These are phyloP conservation scores for Russula foetens DNA, from an alignment of 768 basidiomycete genomes.

Conservation along the genomic window DNA sequence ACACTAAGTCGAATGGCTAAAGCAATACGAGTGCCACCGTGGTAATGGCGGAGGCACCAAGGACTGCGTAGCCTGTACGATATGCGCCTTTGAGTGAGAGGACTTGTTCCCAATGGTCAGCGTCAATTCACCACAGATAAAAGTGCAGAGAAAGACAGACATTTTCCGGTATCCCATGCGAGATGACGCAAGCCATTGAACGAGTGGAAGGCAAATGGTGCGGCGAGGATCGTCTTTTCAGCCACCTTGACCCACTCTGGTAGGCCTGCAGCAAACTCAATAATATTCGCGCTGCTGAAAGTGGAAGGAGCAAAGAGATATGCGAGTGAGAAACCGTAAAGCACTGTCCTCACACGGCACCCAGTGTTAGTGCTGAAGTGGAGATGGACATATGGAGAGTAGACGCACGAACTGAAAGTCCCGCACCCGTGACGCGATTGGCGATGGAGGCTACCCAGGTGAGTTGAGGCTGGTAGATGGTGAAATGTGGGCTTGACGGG, in stretches of 20 bases:
- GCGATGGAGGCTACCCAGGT: slow-evolving; percentile 85
- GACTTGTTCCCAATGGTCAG: slow-evolving; percentile 38
- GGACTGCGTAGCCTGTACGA: slow-evolving; percentile 71
- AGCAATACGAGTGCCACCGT: slow-evolving; percentile 61
- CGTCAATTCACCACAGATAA: not conserved
- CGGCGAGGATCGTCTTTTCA: slow-evolving; percentile 71
- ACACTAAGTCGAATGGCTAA: slow-evolving; percentile 23
- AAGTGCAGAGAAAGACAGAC: slow-evolving; percentile 41
- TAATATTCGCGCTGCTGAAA: slow-evolving; percentile 70
- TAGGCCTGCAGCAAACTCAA: slow-evolving; percentile 61
- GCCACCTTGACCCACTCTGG: slow-evolving; percentile 72
- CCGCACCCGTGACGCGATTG: slow-evolving; percentile 80
- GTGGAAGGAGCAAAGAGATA: slow-evolving; percentile 78
- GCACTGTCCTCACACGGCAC: slow-evolving; percentile 45
- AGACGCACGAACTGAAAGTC: slow-evolving; percentile 65
- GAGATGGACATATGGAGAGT: not conserved
- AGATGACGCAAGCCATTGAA: slow-evolving; percentile 89
- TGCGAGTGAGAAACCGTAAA: slow-evolving; percentile 81
- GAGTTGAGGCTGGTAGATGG: slow-evolving; percentile 93
- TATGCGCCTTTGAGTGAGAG: slow-evolving; percentile 76
- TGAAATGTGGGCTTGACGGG: slow-evolving; percentile 92
- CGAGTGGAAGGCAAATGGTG: slow-evolving; percentile 86
- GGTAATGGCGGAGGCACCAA: slow-evolving; percentile 69
- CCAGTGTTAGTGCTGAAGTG: not conserved
- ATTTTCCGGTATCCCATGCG: slow-evolving; percentile 80